phyloP scores from a whole-genome alignment of 2,329 filamentous ascomycete species.

The Diaporthe citriasiana region DNA sequence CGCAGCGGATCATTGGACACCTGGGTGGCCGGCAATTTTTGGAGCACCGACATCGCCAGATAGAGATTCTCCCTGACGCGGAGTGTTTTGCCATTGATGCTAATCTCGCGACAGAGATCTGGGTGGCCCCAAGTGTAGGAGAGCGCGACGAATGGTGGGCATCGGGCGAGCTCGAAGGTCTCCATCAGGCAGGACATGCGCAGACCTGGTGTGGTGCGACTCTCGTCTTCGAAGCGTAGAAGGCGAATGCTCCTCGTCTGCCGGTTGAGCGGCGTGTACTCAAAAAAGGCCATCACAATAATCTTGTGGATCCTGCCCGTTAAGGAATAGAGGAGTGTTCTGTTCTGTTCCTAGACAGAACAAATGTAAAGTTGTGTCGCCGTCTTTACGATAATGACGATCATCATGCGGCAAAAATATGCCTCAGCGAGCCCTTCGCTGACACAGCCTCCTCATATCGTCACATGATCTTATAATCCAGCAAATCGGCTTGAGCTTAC shows the following conservation, averaged over 20 bases:
- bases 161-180: slow-evolving; percentile 41
- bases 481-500: too few species aligned
- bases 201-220: background rate
- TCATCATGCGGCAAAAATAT: too few species aligned
- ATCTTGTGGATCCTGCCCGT: background rate
- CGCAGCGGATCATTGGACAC: background rate
- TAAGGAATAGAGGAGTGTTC: too few species aligned
- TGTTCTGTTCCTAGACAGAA: too few species aligned
- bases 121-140: slow-evolving; percentile 48
- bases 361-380: too few species aligned
- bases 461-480: too few species aligned
- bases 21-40: background rate
- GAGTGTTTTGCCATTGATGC: slow-evolving; percentile 40
- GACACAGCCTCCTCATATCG: too few species aligned
- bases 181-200: slow-evolving; percentile 41
- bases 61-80: slow-evolving; percentile 40
- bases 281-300: background rate
- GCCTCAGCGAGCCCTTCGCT: too few species aligned
- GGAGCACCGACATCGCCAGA: slow-evolving; percentile 39
- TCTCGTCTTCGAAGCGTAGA: background rate
- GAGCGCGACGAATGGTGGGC: slow-evolving; percentile 46
- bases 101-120: slow-evolving; percentile 25
- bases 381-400: too few species aligned
- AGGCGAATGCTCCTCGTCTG: slow-evolving; percentile 24
- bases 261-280: slow-evolving; percentile 24